A percentile compares a stretch with the other conserved stretches of the same genome.
Conservation (phyloP, 2,329 filamentous ascomycete species). For the Stemphylium lycopersici region DNA sequence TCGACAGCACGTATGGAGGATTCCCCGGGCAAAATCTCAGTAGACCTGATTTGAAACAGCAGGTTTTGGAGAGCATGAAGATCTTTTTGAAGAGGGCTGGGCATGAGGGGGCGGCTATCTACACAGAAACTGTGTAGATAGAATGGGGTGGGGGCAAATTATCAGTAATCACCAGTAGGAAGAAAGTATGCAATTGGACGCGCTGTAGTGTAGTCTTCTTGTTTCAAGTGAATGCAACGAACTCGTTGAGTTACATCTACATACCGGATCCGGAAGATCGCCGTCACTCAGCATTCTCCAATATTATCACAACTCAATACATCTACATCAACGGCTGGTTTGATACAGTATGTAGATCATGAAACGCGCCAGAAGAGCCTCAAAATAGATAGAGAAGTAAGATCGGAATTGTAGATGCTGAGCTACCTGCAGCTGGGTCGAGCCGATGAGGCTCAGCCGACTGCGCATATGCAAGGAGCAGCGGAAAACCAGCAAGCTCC, state of each 20-base stretch:
- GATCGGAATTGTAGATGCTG: neutral
- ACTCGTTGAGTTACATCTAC: too few relatives aligned
- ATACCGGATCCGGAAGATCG: too few relatives aligned
- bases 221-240: too few relatives aligned
- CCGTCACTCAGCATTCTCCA: too few relatives aligned
- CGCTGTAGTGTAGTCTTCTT: too few relatives aligned
- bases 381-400: neutral
- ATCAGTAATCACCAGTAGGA: neutral
- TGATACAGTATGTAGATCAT: neutral
- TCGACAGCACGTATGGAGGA: constrained; percentile 70
- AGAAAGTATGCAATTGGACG: too few relatives aligned
- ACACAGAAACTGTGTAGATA: constrained; percentile 25
- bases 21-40: constrained; percentile 70
- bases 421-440: neutral
- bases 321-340: too few relatives aligned
- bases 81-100: constrained; percentile 67
- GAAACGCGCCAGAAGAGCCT: neutral
- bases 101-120: constrained; percentile 52
- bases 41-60: constrained; percentile 61
- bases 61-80: constrained; percentile 77
- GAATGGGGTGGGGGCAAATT: neutral
- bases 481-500: neutral
- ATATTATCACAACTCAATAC: too few relatives aligned
- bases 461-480: constrained; percentile 12
- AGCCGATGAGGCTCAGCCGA: constrained; percentile 7